These are phyloP conservation scores for Metschnikowia corniflorae DNA, from an alignment of 805 yeast genomes.

Conservation along the genomic window DNA sequence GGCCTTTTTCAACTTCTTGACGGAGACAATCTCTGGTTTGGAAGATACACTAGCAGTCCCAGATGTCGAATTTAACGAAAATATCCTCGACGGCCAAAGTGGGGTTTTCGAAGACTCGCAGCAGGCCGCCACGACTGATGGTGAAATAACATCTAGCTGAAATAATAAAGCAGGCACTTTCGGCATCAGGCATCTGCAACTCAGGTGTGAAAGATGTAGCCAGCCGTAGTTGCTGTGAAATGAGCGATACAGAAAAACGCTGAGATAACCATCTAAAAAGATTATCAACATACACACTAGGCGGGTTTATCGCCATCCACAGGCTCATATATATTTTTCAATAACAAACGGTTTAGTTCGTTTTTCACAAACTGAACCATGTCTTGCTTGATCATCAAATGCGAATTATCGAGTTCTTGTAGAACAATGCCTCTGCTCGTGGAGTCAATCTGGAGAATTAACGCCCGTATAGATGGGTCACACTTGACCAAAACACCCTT, in stretches of 20 bases:
- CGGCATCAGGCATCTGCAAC: too few relatives aligned
- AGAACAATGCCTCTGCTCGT: constrained; percentile 63
- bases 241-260: too few relatives aligned
- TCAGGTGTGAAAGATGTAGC: too few relatives aligned
- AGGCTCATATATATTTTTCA: constrained; percentile 84
- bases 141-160: too few relatives aligned
- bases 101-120: too few relatives aligned
- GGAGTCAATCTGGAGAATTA: constrained; percentile 78
- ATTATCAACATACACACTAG: not conserved
- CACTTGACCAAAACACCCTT: constrained; percentile 48
- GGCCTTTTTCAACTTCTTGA: constrained; percentile 49
- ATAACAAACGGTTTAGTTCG: constrained; percentile 70
- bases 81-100: constrained; percentile 23
- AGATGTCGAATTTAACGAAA: constrained; percentile 27
- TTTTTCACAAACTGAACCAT: constrained; percentile 72
- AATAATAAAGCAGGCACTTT: too few relatives aligned
- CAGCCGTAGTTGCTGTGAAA: too few relatives aligned
- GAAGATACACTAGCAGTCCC: not conserved
- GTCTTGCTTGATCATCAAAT: constrained; percentile 72
- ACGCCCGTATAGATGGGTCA: constrained; percentile 90
- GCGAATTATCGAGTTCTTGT: constrained; percentile 89
- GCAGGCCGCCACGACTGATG: too few relatives aligned
- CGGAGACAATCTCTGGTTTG: constrained; percentile 28
- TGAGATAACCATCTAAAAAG: too few relatives aligned
- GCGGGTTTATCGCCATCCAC: constrained; percentile 55